Evolutionary conservation across 2,329 filamentous ascomycete genomes (phyloP), one percentile per base, ranked within the genome.

Genomic region (Fusarium austroafricanum): DNA sequence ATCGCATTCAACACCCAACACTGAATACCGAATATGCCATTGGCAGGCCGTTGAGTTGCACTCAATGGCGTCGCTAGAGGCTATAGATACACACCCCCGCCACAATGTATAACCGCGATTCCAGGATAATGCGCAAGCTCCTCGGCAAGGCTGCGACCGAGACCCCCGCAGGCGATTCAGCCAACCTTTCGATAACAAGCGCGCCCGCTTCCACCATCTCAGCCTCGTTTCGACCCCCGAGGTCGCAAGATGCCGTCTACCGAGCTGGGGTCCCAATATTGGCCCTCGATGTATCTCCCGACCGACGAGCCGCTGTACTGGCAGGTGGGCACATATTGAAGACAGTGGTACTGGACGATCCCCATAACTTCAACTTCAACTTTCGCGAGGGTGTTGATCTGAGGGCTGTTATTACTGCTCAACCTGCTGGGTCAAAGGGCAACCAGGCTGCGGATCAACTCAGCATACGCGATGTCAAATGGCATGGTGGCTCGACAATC

Each of bases 381-480:
- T 82, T 89, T 60, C 81, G 78, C 39, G 87, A 90, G 20, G 85
- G 85, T 10, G 74, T 88, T 59, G 88, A 90, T 71, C 73, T 90
- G 59, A 84, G 87, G 55, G 80, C 85, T 15, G 80, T 84, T 18
- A 88, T 90, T 58, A 81, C 81, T 15, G 79, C 83, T 60, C 79
- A 82, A 47, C 75, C 80, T 6, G 77, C 83, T 26, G 74, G 73
- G 0, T 78, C 80, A 44, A 82, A 83, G 52, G 77, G 77, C 8
- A 82, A 78, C 49, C 78, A 79, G 20, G 75, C 74, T 10, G 77
- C 79, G 18, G 88, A 90, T 62, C 87, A 90, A 75, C 80, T 90
- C 47, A 89, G 87, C 35, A 89, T 90, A 65, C 85, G 86, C 68
- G 86, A 89, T 63, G 87, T 88, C 49, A 88, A 87, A 73, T 88